phyloP scores from a whole-genome alignment of 2,329 filamentous ascomycete genomes.

The Apiospora marii region DNA sequence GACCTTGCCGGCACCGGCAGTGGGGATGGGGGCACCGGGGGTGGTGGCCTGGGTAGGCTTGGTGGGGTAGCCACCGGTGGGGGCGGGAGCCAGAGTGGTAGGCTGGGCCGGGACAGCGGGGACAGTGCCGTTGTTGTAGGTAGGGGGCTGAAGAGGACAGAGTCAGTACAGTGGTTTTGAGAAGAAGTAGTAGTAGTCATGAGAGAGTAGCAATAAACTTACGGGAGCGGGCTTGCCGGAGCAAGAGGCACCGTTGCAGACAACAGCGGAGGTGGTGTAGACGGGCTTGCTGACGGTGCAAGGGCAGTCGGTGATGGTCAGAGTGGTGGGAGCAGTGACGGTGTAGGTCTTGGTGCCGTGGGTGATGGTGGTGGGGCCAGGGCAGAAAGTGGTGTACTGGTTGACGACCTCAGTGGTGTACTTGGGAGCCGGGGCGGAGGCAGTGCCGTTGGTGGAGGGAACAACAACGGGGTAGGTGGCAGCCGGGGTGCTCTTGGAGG shows the following conservation, averaged over 20 bases:
- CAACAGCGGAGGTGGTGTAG: slow-evolving; percentile 57
- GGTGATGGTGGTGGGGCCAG: slow-evolving; percentile 68
- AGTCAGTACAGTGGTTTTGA: background rate
- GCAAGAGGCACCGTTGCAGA: slow-evolving; percentile 40
- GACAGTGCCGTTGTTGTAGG: slow-evolving; percentile 18
- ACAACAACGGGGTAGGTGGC: slow-evolving; percentile 24
- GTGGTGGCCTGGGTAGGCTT: slow-evolving; percentile 43
- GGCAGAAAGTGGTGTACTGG: slow-evolving; percentile 76
- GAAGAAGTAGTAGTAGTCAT: background rate
- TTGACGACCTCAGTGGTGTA: slow-evolving; percentile 43
- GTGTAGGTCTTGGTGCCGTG: slow-evolving; percentile 73
- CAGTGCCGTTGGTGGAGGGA: slow-evolving; percentile 28
- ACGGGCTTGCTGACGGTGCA: slow-evolving; percentile 72
- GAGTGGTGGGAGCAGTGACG: slow-evolving; percentile 71
- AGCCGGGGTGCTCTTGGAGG: slow-evolving; percentile 22
- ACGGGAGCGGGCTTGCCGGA: slow-evolving; percentile 17
- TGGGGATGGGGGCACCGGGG: slow-evolving; percentile 65
- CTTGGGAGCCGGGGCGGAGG: background rate
- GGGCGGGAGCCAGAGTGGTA: slow-evolving; percentile 29
- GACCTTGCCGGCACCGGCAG: slow-evolving; percentile 64
- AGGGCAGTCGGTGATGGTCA: slow-evolving; percentile 77
- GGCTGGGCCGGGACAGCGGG: background rate
- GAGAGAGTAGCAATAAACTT: background rate
- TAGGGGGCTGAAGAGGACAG: background rate
- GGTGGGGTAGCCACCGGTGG: slow-evolving; percentile 33